Conservation (phyloP, 2,329 filamentous ascomycete genomes). For the Ophiostoma quercus region DNA sequence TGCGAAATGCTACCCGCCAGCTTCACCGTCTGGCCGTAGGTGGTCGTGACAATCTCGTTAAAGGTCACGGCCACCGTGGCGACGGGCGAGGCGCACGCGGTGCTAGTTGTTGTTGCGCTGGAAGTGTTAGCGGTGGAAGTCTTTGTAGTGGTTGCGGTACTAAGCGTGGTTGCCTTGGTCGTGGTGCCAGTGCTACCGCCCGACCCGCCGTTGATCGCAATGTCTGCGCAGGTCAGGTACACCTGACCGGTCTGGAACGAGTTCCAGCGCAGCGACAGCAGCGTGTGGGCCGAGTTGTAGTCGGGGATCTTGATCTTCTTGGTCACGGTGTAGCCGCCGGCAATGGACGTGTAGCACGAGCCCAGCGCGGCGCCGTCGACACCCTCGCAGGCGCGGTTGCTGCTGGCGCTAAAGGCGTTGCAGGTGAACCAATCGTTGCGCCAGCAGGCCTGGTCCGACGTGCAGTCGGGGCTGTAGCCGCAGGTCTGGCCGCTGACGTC, state of each 20-base stretch:
- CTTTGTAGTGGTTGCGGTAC: not conserved
- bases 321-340: constrained; percentile 1
- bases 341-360: constrained; percentile 7
- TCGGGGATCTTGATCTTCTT: constrained; percentile 6
- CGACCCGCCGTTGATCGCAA: not conserved
- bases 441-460: not conserved
- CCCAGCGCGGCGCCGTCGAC: not conserved
- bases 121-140: not conserved
- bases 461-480: constrained; percentile 3
- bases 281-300: constrained; percentile 4
- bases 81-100: constrained; percentile 25
- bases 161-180: constrained; percentile 7
- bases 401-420: not conserved
- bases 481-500: constrained; percentile 7
- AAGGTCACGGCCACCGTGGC: constrained; percentile 60
- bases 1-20: constrained; percentile 54
- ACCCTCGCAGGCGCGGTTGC: not conserved
- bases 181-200: not conserved
- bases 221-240: constrained; percentile 6
- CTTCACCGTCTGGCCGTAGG: constrained; percentile 59
- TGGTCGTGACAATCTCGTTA: constrained; percentile 52
- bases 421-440: constrained; percentile 8
- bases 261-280: constrained; percentile 6
- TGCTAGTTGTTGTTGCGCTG: constrained; percentile 4
- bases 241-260: not conserved